phyloP scores from a whole-genome alignment of 2,329 filamentous ascomycete genomes.

The Cladophialophora exuberans region DNA sequence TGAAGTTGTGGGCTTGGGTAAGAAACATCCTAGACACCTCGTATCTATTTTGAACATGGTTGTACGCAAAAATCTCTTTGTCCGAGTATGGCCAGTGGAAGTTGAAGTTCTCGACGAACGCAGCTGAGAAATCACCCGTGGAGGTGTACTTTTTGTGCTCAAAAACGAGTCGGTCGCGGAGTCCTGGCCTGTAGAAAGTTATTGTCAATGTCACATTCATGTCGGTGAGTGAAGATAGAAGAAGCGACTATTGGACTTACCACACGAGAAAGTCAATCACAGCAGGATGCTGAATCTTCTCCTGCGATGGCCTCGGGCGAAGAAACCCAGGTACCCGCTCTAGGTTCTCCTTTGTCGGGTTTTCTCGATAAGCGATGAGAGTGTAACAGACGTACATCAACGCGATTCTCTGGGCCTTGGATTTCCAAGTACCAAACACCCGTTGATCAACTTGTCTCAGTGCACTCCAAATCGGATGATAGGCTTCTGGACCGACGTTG shows the following conservation, averaged over 20 bases:
- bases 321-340: constrained; percentile 29
- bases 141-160: constrained; percentile 31
- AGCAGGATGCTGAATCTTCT: constrained; percentile 31
- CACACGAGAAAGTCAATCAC: constrained; percentile 33
- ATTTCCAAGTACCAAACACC: constrained; percentile 32
- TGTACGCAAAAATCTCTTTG: constrained; percentile 27
- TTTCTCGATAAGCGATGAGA: constrained; percentile 29
- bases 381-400: constrained; percentile 33
- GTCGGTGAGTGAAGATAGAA: not conserved
- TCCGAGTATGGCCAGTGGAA: constrained; percentile 33
- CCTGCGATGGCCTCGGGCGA: constrained; percentile 28
- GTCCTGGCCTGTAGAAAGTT: constrained; percentile 22
- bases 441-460: constrained; percentile 30
- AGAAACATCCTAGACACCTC: constrained; percentile 28
- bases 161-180: constrained; percentile 32
- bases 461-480: constrained; percentile 30
- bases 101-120: constrained; percentile 32
- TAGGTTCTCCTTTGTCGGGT: constrained; percentile 30
- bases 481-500: constrained; percentile 26
- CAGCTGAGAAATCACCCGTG: constrained; percentile 29
- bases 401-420: constrained; percentile 30
- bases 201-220: not conserved
- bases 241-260: constrained; percentile 14
- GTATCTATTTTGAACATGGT: constrained; percentile 19
- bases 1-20: constrained; percentile 30